Percentiles rank a stretch among this genome's conserved stretches.
Conservation (phyloP, 305 asterid species). For the Solanum hybrid region DNA sequence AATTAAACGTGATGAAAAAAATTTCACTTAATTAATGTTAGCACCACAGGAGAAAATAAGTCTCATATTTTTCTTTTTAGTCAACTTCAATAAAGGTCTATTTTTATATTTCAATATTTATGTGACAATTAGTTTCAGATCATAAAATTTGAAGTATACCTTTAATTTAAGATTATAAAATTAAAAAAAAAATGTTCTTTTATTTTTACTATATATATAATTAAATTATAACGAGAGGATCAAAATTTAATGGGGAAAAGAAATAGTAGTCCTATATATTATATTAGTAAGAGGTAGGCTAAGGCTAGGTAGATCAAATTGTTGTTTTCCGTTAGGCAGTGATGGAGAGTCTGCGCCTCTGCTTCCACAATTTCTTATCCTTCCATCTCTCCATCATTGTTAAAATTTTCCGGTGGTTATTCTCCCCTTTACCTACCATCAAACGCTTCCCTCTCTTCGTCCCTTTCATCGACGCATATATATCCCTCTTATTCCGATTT, state of each 20-base stretch:
- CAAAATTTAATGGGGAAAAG: not conserved
- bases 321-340: not conserved
- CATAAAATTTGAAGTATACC: not conserved
- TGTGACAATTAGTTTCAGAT: not conserved
- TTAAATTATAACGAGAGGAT: not conserved
- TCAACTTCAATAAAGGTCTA: no score
- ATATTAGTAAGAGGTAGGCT: not conserved
- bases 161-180: not conserved
- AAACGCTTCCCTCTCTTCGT: slow-evolving; percentile 34
- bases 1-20: not conserved
- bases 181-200: no score
- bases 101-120: not conserved
- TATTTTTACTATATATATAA: no score
- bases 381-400: slow-evolving; percentile 27
- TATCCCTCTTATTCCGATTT: slow-evolving; percentile 44
- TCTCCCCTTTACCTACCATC: slow-evolving; percentile 21
- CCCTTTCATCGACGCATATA: slow-evolving; percentile 31
- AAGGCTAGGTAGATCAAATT: not conserved
- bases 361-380: slow-evolving; percentile 28
- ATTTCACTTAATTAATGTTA: not conserved
- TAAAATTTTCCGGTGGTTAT: slow-evolving; percentile 12
- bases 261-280: not conserved
- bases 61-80: not conserved
- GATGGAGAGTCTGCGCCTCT: slow-evolving; percentile 34
- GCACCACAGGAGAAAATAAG: not conserved